Evolutionary conservation across 306 rosid species (phyloP).

Genomic region (Trifolium dubium): DNA sequence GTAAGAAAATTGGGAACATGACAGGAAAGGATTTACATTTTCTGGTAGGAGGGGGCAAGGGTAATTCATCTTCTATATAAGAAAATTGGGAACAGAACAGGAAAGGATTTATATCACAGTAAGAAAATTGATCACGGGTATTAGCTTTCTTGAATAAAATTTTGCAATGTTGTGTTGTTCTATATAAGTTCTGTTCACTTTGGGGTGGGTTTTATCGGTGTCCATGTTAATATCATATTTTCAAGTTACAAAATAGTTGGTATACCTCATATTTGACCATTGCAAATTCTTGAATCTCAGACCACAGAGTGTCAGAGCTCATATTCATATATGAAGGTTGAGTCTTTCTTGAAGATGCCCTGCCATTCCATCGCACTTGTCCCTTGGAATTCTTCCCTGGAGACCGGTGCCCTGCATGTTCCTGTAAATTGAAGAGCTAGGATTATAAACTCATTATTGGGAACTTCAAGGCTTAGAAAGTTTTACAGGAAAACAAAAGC

Average conservation of each 20-base stretch:
- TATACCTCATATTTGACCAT: conserved; percentile 86
- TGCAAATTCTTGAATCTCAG: conserved; percentile 79
- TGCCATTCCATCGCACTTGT: conserved; percentile 75
- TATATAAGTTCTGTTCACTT: neutral
- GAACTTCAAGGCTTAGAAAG: conserved; percentile 1
- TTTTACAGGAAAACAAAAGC: conserved; percentile 25
- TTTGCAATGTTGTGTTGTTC: neutral
- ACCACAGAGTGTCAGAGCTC: conserved; percentile 88
- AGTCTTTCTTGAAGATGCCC: conserved; percentile 61
- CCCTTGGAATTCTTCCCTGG: conserved; percentile 76
- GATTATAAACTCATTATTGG: conserved; percentile 3
- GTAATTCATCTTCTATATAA: neutral
- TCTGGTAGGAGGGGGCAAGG: neutral
- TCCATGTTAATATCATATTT: conserved; percentile 9
- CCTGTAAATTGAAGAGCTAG: conserved; percentile 56
- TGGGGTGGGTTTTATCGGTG: neutral
- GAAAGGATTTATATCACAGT: no score
- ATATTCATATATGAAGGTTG: conserved; percentile 66
- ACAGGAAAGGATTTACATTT: neutral
- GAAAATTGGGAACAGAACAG: no score
- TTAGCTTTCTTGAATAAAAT: neutral
- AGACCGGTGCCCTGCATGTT: conserved; percentile 67
- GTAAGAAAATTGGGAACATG: neutral
- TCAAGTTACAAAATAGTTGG: conserved; percentile 25
- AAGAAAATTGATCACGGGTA: neutral